These are phyloP conservation scores for Hymenoscyphus occultus DNA, from an alignment of 2,329 filamentous ascomycete genomes.

Conservation along the genomic window DNA sequence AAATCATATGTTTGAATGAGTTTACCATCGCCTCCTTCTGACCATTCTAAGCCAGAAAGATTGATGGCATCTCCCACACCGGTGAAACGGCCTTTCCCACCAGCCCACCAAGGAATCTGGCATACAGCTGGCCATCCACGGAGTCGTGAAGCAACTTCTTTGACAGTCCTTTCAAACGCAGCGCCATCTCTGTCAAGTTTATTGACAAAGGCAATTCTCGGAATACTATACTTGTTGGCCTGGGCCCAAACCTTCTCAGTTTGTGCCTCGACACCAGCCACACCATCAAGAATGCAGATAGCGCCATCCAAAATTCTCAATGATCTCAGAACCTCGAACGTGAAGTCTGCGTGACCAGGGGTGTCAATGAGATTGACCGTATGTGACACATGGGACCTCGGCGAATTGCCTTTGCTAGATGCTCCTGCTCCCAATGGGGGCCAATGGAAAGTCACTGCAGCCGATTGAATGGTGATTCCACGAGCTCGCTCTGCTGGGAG, in stretches of 20 bases:
- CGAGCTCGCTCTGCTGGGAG: slow-evolving; percentile 86
- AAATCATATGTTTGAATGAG: slow-evolving; percentile 54
- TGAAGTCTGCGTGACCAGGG: slow-evolving; percentile 94
- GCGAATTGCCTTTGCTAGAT: slow-evolving; percentile 38
- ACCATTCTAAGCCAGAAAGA: slow-evolving; percentile 72
- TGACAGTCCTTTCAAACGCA: slow-evolving; percentile 77
- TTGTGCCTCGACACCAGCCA: slow-evolving; percentile 93
- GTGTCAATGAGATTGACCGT: slow-evolving; percentile 93
- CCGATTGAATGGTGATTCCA: slow-evolving; percentile 96
- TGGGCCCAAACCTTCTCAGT: slow-evolving; percentile 96
- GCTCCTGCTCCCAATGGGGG: slow-evolving; percentile 51
- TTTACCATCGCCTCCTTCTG: slow-evolving; percentile 63
- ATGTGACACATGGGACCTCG: slow-evolving; percentile 55
- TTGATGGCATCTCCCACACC: slow-evolving; percentile 84
- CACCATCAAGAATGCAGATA: slow-evolving; percentile 88
- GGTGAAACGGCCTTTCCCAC: slow-evolving; percentile 67
- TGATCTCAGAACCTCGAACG: slow-evolving; percentile 91
- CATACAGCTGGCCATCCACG: slow-evolving; percentile 86
- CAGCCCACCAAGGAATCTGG: slow-evolving; percentile 91
- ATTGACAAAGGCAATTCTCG: slow-evolving; percentile 77
- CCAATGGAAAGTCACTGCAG: slow-evolving; percentile 94
- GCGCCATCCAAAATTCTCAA: slow-evolving; percentile 84
- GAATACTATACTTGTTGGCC: slow-evolving; percentile 80
- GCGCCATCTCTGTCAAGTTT: slow-evolving; percentile 83
- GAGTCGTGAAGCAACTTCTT: slow-evolving; percentile 77